phyloP scores from a whole-genome alignment of 305 asterid species.

The Fraxinus angustifolia region DNA sequence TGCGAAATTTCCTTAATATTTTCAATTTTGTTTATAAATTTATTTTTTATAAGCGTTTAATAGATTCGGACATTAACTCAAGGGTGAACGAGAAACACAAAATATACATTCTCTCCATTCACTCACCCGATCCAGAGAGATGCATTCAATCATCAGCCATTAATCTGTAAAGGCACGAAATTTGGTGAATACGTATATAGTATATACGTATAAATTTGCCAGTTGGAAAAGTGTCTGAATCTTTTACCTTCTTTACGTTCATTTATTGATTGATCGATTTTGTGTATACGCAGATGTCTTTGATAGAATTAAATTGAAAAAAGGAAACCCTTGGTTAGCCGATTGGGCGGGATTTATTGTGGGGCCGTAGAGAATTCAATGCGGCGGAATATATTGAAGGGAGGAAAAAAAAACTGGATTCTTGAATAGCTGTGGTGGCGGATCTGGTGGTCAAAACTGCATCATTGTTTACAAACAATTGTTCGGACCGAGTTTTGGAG shows the following conservation, averaged over 20 bases:
- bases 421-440: conserved; percentile 38
- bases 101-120: conserved; percentile 34
- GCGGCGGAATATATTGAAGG: conserved; percentile 29
- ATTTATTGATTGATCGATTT: background rate
- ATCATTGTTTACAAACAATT: conserved; percentile 20
- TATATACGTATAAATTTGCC: background rate
- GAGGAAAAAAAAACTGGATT: conserved; percentile 32
- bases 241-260: background rate
- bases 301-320: background rate
- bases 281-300: background rate
- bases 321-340: conserved; percentile 9
- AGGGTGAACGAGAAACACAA: background rate
- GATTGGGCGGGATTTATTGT: background rate
- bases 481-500: conserved; percentile 20
- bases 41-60: background rate
- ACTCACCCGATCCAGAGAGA: conserved; percentile 58
- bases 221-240: background rate
- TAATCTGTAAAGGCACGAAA: conserved; percentile 11
- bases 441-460: conserved; percentile 56
- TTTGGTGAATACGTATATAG: background rate
- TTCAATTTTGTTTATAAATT: background rate
- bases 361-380: background rate
- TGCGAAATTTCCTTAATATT: background rate
- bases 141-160: conserved; percentile 37
- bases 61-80: background rate